Percentiles rank a stretch among this genome's conserved stretches.
Evolutionary conservation across 331 rosid genomes (phyloP).

Genomic region (Quercus tomentella): DNA sequence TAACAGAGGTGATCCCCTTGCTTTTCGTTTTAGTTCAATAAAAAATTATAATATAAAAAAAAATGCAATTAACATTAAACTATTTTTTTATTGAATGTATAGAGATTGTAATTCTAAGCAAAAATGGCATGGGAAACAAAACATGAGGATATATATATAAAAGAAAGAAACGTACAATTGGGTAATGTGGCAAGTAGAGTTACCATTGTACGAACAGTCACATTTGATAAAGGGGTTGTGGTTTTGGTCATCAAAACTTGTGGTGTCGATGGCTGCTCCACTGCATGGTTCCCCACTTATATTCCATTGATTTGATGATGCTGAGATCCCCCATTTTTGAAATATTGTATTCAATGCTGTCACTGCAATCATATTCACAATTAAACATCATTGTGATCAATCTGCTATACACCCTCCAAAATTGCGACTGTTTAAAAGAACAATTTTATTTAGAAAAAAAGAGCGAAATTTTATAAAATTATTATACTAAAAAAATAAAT

Average conservation of each 20-base stretch:
- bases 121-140: neutral
- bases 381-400: neutral
- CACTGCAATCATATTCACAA: slow-evolving; percentile 25
- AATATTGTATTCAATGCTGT: slow-evolving; percentile 60
- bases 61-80: too few species aligned
- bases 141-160: neutral
- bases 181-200: slow-evolving; percentile 56
- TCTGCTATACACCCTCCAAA: too few species aligned
- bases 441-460: too few species aligned
- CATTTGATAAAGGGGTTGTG: slow-evolving; percentile 70
- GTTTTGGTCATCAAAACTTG: neutral
- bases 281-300: slow-evolving; percentile 63
- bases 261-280: slow-evolving; percentile 43
- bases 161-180: slow-evolving; percentile 35
- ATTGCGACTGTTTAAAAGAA: too few species aligned
- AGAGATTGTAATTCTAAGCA: neutral
- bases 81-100: neutral
- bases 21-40: too few species aligned
- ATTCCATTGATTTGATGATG: slow-evolving; percentile 46
- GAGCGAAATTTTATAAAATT: neutral
- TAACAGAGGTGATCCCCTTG: too few species aligned
- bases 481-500: neutral
- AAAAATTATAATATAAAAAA: too few species aligned
- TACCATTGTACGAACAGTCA: slow-evolving; percentile 32
- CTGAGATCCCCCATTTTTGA: slow-evolving; percentile 38